Base-by-base conservation (phyloP, 768 basidiomycete species). In the Tricholoma terreum region DNA sequence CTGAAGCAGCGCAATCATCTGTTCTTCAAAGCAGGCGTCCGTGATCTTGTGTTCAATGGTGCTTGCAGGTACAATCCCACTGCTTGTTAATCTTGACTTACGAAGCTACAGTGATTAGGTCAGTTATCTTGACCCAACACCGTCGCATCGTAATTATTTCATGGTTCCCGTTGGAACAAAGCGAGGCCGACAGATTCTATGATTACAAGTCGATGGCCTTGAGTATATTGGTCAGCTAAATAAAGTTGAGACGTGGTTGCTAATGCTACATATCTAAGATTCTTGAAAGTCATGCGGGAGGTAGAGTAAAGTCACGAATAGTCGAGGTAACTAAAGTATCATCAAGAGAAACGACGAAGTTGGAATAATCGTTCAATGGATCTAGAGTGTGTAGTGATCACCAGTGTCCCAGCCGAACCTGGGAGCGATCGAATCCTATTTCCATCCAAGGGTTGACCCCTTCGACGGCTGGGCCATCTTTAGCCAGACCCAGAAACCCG, bases 401-500 rank as follows among this genome's bases (percentile, higher is more conserved):
- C 89, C 90, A 92, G 63, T 87, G 84, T 1, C 89, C 90, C 14
- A 87, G 75, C 2, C 71, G 59, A 19, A 85, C 80, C 24, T 55
- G 51, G 15, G 58, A 55, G 21, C 69, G 73, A 59, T 83, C 77
- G 55, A 88, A 89, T 8, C 88, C 88, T 50, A 86, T 70, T 56
- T 90, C 89, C 6, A 84, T 60, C 85, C 85, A 90, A 14, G 54
- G 60, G 35, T 77, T 74, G 27, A 74, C 70, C 8, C 77, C 79
- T n/a, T 79, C 74, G 1, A 76, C 74, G 2, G 65, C 59, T 14
- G 65, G 60, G 11, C 57, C 67, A 24, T 61, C 62, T 8, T 63
- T 59, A 14, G 59, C 68, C 14, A 89, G 72, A 6, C 86, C 88
- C 15, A 73, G 69, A 59, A 92, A 92, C 2, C 89, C 90, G 14